Evolutionary conservation across 2,329 filamentous ascomycete genomes (phyloP), one percentile per base, ranked within the genome.

Genomic region (Sporothrix humicola): DNA sequence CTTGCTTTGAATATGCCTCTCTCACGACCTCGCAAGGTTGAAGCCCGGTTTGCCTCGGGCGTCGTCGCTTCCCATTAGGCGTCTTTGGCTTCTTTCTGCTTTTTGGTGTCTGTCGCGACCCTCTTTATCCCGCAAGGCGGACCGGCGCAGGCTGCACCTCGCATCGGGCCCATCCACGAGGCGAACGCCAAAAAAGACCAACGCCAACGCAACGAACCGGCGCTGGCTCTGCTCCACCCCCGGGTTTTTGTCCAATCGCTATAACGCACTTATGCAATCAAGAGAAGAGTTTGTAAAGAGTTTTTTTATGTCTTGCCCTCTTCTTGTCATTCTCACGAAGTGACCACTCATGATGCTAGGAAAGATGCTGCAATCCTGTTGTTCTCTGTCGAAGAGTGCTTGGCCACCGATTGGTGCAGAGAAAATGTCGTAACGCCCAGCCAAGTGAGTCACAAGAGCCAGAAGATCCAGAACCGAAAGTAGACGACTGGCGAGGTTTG

Each of bases 261-360:
- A 4, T 31, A 59, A 10, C 37, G 37, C 52, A 70, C 37, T 58
- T 69, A 58, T 69, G 68, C 68, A 69, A 2, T n/a, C 54, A 44
- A 70, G n/a, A 37, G 46, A 70, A 69, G 58, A 70, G 37, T 58
- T 52, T 70, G 68, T 46, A 59, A 58, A 70, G 52, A 70, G n/a
- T 48, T 70, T 70, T 69, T 31, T 17, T 3, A 17, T 3, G 5
- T 52, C 15, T 56, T 20, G 17, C 1, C 23, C 23, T 23, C 31
- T 10, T 7, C 46, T n/a, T 42, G 17, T 31, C 23, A 0, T 23
- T n/a, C 42, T 65, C 61, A 48, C 42, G 42, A 48, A 46, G n/a
- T 20, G 26, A 20, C 61, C 42, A 26, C n/a, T 17, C 42, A 26
- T 7, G 12, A 23, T 15, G 42, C n/a, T 8, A 12, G 3, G 6